Conservation (phyloP, 805 yeast species). For the Teunomyces lycoperdinae region DNA sequence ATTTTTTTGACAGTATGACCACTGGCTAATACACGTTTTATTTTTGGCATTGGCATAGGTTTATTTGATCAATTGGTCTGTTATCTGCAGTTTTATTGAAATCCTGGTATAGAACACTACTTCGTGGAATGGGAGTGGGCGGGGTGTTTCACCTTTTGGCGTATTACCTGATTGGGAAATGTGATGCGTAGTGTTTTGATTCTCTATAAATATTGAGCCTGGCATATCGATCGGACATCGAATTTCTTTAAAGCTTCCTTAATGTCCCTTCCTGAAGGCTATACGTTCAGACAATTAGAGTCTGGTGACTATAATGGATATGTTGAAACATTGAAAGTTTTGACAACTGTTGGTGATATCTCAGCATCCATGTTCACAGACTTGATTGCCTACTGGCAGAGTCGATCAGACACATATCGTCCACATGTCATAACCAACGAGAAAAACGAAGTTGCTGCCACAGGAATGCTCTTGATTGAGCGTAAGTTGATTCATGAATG, state of each 20-base stretch:
- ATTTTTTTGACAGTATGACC: too few species aligned
- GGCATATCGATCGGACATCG: neutral
- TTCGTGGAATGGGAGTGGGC: too few species aligned
- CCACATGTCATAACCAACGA: conserved; percentile 64
- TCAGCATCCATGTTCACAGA: conserved; percentile 46
- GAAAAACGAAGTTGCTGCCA: conserved; percentile 62
- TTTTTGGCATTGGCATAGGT: too few species aligned
- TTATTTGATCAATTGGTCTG: too few species aligned
- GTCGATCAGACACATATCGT: conserved; percentile 52
- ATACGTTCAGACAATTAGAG: conserved; percentile 57
- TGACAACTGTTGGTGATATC: conserved; percentile 84
- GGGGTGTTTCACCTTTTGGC: neutral
- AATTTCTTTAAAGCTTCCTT: neutral
- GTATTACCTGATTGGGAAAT: neutral
- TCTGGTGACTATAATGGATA: conserved; percentile 64
- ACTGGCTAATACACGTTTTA: too few species aligned
- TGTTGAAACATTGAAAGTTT: conserved; percentile 56
- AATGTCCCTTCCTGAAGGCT: conserved; percentile 58
- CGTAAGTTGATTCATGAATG: conserved; percentile 79
- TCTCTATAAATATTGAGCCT: neutral
- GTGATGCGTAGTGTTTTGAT: conserved; percentile 3
- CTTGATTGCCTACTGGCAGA: conserved; percentile 59
- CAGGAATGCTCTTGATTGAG: conserved; percentile 81
- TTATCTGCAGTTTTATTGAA: too few species aligned
- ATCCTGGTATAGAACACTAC: too few species aligned